A percentile compares a stretch with the other conserved stretches of the same genome.
Conservation (phyloP, 179 eudicot genomes). For the Gypsophila paniculata region DNA sequence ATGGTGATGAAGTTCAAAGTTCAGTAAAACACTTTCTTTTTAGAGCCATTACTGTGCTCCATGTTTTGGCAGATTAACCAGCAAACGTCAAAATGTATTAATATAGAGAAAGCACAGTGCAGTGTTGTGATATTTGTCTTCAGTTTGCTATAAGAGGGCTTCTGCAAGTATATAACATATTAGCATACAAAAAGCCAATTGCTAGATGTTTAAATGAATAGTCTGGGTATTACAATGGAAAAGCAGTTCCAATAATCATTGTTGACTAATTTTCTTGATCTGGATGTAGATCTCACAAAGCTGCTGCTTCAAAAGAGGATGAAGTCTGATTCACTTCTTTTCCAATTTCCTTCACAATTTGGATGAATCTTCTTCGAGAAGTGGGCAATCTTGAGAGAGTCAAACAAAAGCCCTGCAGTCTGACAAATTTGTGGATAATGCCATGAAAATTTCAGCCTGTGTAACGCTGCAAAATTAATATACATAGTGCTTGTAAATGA, state of each 20-base stretch:
- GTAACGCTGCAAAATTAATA: background rate
- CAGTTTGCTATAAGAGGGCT: background rate
- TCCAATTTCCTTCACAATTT: slow-evolving; percentile 27
- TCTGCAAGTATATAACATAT: background rate
- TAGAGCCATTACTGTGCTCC: background rate
- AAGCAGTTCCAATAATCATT: background rate
- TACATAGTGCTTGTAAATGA: background rate
- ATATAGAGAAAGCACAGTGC: background rate
- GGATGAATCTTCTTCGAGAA: slow-evolving; percentile 30
- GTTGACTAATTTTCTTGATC: background rate
- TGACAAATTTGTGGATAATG: slow-evolving; percentile 10
- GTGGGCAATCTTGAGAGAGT: slow-evolving; percentile 38
- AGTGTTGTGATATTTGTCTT: background rate
- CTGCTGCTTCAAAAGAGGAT: slow-evolving; percentile 20
- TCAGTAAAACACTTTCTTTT: background rate
- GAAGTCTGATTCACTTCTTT: slow-evolving; percentile 24
- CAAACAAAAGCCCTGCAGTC: slow-evolving; percentile 38
- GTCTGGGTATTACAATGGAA: background rate
- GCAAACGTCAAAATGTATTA: background rate
- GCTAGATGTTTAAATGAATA: background rate
- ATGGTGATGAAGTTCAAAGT: background rate
- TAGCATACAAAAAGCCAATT: background rate
- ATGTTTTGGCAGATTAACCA: background rate
- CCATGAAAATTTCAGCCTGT: background rate
- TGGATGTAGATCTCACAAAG: slow-evolving; percentile 15